Conservation (phyloP, 2,329 filamentous ascomycete species). For the Fonsecaea pedrosoi region DNA sequence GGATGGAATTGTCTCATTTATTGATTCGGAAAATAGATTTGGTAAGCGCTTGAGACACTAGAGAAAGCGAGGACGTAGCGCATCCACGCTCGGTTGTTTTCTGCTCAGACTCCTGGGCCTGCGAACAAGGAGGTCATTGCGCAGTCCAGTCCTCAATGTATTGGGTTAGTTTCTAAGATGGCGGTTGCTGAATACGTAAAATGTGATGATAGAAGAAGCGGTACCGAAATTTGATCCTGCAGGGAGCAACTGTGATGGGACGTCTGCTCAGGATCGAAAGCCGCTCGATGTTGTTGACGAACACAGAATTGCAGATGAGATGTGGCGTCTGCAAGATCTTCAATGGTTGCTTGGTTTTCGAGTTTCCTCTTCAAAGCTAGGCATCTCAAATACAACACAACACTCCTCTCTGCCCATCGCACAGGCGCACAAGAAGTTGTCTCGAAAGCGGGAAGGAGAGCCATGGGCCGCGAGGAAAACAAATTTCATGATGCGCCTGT, state of each 20-base stretch:
- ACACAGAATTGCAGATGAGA: background rate
- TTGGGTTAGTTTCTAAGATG: background rate
- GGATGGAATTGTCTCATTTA: background rate
- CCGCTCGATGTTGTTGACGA: background rate
- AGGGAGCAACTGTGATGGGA: background rate
- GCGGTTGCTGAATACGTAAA: background rate
- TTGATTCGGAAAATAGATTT: slow-evolving; percentile 21
- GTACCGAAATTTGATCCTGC: slow-evolving; percentile 14
- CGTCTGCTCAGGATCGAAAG: background rate
- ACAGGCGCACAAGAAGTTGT: background rate
- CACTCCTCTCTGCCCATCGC: background rate
- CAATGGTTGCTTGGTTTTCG: slow-evolving; percentile 19
- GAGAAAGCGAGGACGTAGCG: slow-evolving; percentile 10
- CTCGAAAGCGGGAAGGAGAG: background rate
- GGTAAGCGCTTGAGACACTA: slow-evolving; percentile 17
- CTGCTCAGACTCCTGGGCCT: background rate
- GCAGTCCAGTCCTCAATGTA: background rate
- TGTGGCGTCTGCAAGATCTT: slow-evolving; percentile 27
- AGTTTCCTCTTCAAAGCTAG: slow-evolving; percentile 3
- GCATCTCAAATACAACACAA: slow-evolving; percentile 1
- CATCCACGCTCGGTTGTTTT: slow-evolving; percentile 2
- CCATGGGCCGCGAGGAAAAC: background rate
- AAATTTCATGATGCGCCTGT: slow-evolving; percentile 13
- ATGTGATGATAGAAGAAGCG: slow-evolving; percentile 3
- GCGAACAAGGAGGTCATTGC: background rate